Evolutionary conservation across 257 asterid species (phyloP).

Genomic region (Solanum bukasovii): DNA sequence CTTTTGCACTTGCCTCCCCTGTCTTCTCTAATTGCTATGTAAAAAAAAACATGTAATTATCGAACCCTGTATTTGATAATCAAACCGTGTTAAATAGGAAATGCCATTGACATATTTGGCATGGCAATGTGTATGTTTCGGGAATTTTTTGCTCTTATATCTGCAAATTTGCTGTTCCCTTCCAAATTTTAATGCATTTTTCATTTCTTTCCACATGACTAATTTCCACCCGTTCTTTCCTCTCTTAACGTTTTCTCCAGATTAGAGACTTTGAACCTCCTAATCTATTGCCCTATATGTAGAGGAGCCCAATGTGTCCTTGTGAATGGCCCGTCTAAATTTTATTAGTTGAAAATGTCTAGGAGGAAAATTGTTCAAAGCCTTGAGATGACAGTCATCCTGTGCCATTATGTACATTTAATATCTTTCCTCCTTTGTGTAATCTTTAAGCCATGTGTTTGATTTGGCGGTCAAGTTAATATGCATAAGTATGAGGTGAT

Average conservation of each 20-base stretch:
- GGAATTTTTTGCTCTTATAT: background rate
- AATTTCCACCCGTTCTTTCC: background rate
- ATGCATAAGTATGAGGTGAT: background rate
- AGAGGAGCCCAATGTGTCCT: background rate
- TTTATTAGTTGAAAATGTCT: background rate
- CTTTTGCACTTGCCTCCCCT: background rate
- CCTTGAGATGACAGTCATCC: background rate
- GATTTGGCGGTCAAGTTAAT: background rate
- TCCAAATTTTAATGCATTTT: background rate
- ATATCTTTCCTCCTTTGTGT: background rate
- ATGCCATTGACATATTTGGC: background rate
- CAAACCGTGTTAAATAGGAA: background rate
- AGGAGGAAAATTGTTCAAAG: background rate
- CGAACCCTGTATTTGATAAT: background rate
- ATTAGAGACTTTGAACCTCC: background rate
- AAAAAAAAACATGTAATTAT: background rate
- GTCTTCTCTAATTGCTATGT: background rate
- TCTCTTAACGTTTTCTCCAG: background rate
- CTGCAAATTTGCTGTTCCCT: background rate
- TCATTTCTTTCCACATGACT: background rate
- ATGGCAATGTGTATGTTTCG: background rate
- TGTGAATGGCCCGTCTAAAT: background rate
- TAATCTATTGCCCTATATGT: background rate
- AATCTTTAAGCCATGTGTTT: background rate
- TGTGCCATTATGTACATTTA: background rate